Evolutionary conservation across 331 rosid genomes (phyloP).

Genomic region (Rhamnella rubrinervis): DNA sequence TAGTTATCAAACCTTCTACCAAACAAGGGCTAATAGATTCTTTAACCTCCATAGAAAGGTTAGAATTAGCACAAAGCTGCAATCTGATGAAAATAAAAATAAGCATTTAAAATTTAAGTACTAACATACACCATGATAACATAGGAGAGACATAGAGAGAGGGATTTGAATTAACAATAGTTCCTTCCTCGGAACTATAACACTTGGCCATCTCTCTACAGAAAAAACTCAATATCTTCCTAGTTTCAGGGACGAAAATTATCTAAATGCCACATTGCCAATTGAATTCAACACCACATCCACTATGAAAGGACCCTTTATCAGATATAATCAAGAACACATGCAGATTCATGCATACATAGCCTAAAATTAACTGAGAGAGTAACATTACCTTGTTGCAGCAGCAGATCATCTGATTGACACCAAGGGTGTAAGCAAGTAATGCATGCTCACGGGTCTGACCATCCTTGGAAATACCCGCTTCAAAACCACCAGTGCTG

Average conservation of each 20-base stretch:
- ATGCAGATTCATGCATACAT: too few species aligned
- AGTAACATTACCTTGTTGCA: slow-evolving; percentile 38
- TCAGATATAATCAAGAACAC: neutral
- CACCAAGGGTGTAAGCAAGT: slow-evolving; percentile 49
- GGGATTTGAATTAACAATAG: slow-evolving; percentile 33
- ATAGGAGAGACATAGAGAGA: slow-evolving; percentile 7
- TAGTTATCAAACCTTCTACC: too few species aligned
- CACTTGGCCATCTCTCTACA: slow-evolving; percentile 38
- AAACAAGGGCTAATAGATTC: too few species aligned
- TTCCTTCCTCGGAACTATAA: slow-evolving; percentile 20
- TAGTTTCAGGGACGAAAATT: neutral
- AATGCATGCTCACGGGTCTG: slow-evolving; percentile 53
- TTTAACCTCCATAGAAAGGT: too few species aligned
- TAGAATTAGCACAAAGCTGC: too few species aligned
- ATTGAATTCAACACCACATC: slow-evolving; percentile 21
- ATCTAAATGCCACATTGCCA: slow-evolving; percentile 3
- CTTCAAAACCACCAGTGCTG: slow-evolving; percentile 38
- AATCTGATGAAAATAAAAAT: too few species aligned
- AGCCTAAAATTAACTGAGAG: neutral
- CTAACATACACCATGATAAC: too few species aligned
- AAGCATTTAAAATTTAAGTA: too few species aligned
- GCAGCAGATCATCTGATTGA: slow-evolving; percentile 50
- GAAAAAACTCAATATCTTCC: neutral
- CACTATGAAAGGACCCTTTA: slow-evolving; percentile 26
- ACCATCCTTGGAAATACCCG: slow-evolving; percentile 50